phyloP scores from a whole-genome alignment of 2,329 filamentous ascomycete species.

The Fusarium equiseti region DNA sequence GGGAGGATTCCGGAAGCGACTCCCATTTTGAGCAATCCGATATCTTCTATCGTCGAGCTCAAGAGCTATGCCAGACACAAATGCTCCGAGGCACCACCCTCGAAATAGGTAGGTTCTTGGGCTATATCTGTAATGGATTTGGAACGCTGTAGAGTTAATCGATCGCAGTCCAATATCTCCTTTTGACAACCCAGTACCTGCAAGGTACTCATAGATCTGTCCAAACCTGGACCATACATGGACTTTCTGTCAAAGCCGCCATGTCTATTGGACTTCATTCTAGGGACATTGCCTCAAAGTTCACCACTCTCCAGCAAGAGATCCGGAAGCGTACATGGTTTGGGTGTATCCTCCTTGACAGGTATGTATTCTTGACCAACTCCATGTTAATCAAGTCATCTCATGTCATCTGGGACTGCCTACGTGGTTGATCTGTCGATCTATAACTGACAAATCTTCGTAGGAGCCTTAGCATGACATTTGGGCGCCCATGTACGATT shows the following conservation, averaged over 20 bases:
- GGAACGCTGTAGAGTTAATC: not conserved
- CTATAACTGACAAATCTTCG: not conserved
- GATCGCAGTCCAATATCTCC: slow-evolving; percentile 58
- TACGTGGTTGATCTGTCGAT: not conserved
- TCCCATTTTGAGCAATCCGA: slow-evolving; percentile 52
- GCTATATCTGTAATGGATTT: fast-evolving
- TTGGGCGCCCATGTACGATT: slow-evolving; percentile 30
- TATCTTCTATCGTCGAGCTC: slow-evolving; percentile 59
- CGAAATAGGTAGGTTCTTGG: slow-evolving; percentile 51
- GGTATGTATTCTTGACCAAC: not conserved
- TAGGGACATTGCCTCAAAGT: slow-evolving; percentile 50
- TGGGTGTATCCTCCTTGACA: slow-evolving; percentile 35
- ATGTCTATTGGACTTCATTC: slow-evolving; percentile 66
- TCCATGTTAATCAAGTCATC: not conserved
- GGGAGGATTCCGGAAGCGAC: slow-evolving; percentile 37
- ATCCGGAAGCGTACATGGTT: slow-evolving; percentile 62
- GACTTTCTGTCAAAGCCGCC: slow-evolving; percentile 63
- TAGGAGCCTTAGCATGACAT: slow-evolving; percentile 35
- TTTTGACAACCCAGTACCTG: slow-evolving; percentile 64
- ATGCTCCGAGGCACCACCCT: slow-evolving; percentile 57
- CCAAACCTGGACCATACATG: slow-evolving; percentile 66
- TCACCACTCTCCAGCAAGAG: slow-evolving; percentile 59
- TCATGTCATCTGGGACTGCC: not conserved
- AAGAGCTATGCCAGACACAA: slow-evolving; percentile 57
- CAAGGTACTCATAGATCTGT: slow-evolving; percentile 66